phyloP scores from a whole-genome alignment of 139 green algal genomes.

The Coccomyxa sp. region DNA sequence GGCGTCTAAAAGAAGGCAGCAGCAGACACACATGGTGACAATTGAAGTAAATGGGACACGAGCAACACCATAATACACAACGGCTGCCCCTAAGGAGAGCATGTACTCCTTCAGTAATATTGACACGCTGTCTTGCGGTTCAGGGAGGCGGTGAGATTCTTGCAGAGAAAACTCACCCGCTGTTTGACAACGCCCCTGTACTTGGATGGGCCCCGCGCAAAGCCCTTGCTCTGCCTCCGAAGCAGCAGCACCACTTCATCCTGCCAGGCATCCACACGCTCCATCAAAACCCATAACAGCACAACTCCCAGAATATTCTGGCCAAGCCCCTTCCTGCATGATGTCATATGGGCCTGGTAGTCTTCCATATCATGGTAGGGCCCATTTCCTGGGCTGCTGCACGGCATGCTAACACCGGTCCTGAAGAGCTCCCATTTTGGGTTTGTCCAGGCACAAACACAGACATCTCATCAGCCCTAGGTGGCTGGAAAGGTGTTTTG shows the following conservation, averaged over 20 bases:
- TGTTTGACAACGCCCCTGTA: not conserved
- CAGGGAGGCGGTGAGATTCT: not conserved
- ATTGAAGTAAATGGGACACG: not conserved
- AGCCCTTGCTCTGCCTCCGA: conserved; percentile 10
- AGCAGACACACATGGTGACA: not conserved
- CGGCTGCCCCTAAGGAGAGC: not conserved
- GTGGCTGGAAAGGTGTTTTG: too few relatives aligned
- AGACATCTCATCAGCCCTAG: too few relatives aligned
- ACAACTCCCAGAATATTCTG: not conserved
- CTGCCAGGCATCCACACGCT: not conserved
- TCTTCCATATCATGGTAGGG: too few relatives aligned
- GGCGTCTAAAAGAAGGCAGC: too few relatives aligned
- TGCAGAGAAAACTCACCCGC: not conserved
- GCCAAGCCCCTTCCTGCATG: not conserved
- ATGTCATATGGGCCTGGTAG: not conserved
- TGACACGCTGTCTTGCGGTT: not conserved
- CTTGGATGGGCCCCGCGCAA: not conserved
- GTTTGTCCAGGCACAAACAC: too few relatives aligned
- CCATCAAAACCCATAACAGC: not conserved
- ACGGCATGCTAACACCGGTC: too few relatives aligned
- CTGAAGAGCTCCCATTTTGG: too few relatives aligned
- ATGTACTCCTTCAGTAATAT: not conserved
- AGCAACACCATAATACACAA: too few relatives aligned
- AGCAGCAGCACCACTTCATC: conserved; percentile 18
- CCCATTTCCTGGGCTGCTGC: too few relatives aligned